phyloP scores from a whole-genome alignment of 257 asterid genomes.

The Solanum bulbocastanum region DNA sequence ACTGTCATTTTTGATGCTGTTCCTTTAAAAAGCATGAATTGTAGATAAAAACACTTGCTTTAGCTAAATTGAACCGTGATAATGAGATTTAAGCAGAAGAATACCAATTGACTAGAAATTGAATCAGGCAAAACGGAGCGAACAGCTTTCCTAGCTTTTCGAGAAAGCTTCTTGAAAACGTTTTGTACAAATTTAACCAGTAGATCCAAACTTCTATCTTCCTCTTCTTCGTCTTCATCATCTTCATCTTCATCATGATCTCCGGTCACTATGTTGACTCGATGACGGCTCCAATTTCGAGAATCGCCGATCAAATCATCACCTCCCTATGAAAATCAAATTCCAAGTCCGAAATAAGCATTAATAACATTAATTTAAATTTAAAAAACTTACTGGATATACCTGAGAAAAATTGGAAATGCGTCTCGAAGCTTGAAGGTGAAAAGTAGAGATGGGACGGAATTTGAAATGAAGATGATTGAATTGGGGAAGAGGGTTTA shows the following conservation, averaged over 20 bases:
- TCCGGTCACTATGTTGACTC: constrained; percentile 40
- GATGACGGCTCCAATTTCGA: constrained; percentile 38
- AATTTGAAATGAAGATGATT: not conserved
- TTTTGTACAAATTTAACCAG: constrained; percentile 75
- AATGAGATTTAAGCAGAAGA: not conserved
- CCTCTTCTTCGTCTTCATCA: constrained; percentile 69
- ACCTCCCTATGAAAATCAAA: constrained; percentile 23
- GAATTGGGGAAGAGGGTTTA: not conserved
- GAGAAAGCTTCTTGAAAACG: constrained; percentile 69
- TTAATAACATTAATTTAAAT: not conserved
- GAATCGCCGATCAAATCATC: constrained; percentile 15
- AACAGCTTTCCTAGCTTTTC: constrained; percentile 78
- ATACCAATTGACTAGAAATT: constrained; percentile 69
- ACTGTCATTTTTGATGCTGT: not conserved
- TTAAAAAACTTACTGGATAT: not conserved
- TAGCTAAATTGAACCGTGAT: not conserved
- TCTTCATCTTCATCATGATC: constrained; percentile 56
- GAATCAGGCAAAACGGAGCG: constrained; percentile 79
- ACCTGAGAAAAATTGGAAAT: constrained; percentile 20
- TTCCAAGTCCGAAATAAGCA: not conserved
- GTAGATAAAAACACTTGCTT: not conserved
- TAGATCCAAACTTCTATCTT: constrained; percentile 83
- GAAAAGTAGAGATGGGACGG: not conserved
- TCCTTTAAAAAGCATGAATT: not conserved
- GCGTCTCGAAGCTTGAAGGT: constrained; percentile 3